Evolutionary conservation across 495 filamentous ascomycete genomes (phyloP).

Genomic region (Neurospora sp.): DNA sequence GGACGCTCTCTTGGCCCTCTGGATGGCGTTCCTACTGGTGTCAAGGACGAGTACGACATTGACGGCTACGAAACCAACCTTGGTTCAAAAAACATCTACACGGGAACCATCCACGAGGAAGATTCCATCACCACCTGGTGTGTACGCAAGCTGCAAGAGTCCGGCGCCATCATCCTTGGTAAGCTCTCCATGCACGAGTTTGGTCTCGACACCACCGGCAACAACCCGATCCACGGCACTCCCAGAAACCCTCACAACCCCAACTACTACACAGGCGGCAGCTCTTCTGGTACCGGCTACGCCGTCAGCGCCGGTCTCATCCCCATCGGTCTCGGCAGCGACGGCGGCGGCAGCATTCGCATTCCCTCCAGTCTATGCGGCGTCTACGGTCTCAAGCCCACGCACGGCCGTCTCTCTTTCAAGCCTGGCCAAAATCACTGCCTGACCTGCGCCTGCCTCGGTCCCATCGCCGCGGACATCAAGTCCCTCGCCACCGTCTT

Average conservation of each 20-base stretch:
- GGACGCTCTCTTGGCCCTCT: constrained; percentile 52
- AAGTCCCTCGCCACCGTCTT: constrained; percentile 64
- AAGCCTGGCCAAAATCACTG: constrained; percentile 50
- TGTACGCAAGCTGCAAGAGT: constrained; percentile 59
- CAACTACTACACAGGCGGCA: constrained; percentile 72
- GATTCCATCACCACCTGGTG: constrained; percentile 49
- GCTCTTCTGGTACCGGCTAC: constrained; percentile 72
- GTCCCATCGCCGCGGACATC: constrained; percentile 66
- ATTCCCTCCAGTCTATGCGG: constrained; percentile 72
- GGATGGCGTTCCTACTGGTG: constrained; percentile 61
- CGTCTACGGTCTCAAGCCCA: constrained; percentile 73
- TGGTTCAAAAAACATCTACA: constrained; percentile 38
- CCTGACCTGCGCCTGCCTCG: constrained; percentile 51
- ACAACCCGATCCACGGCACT: constrained; percentile 70
- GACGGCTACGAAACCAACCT: constrained; percentile 58
- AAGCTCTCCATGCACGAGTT: constrained; percentile 83
- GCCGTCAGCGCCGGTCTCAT: constrained; percentile 61
- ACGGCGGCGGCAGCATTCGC: constrained; percentile 75
- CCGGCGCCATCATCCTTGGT: constrained; percentile 65
- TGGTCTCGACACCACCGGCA: constrained; percentile 70
- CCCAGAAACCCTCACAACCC: constrained; percentile 68
- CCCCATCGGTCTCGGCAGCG: constrained; percentile 70
- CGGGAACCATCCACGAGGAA: constrained; percentile 34
- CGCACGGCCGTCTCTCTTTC: constrained; percentile 58
- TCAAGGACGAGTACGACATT: constrained; percentile 52